Evolutionary conservation across 2,329 filamentous ascomycete species (phyloP).

Genomic region (Dissoconium aciculare): DNA sequence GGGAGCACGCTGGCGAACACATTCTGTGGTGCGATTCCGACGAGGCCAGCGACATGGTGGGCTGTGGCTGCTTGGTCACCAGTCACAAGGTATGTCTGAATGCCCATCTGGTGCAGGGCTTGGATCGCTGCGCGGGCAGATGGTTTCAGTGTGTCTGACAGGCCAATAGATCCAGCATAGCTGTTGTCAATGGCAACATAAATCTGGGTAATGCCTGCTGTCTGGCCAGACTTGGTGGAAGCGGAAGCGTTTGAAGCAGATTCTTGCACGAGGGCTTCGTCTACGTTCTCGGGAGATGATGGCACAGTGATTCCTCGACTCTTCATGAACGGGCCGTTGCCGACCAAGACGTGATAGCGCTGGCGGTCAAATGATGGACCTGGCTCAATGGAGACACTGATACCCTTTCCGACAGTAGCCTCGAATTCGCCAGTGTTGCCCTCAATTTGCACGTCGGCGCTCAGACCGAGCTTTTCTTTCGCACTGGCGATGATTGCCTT

Average conservation of each 20-base stretch:
- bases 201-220: slow-evolving; percentile 70
- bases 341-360: slow-evolving; percentile 67
- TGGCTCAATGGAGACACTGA: slow-evolving; percentile 70
- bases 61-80: slow-evolving; percentile 81
- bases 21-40: slow-evolving; percentile 61
- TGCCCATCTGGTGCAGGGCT: slow-evolving; percentile 69
- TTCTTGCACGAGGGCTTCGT: slow-evolving; percentile 18
- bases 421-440: slow-evolving; percentile 77
- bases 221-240: slow-evolving; percentile 28
- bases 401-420: slow-evolving; percentile 68
- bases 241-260: slow-evolving; percentile 16
- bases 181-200: slow-evolving; percentile 73
- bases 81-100: slow-evolving; percentile 82
- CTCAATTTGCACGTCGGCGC: slow-evolving; percentile 57
- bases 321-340: slow-evolving; percentile 64
- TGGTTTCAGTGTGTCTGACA: slow-evolving; percentile 83
- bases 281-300: slow-evolving; percentile 34
- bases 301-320: slow-evolving; percentile 56
- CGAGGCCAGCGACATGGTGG: slow-evolving; percentile 62
- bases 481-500: slow-evolving; percentile 67
- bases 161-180: slow-evolving; percentile 68
- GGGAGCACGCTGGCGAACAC: slow-evolving; percentile 82
- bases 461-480: slow-evolving; percentile 58
- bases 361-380: slow-evolving; percentile 49
- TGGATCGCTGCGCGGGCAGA: slow-evolving; percentile 67